A percentile compares a stretch with the other conserved stretches of the same genome.
Conservation (phyloP, 306 rosid species). For the Dalbergia oliveri region DNA sequence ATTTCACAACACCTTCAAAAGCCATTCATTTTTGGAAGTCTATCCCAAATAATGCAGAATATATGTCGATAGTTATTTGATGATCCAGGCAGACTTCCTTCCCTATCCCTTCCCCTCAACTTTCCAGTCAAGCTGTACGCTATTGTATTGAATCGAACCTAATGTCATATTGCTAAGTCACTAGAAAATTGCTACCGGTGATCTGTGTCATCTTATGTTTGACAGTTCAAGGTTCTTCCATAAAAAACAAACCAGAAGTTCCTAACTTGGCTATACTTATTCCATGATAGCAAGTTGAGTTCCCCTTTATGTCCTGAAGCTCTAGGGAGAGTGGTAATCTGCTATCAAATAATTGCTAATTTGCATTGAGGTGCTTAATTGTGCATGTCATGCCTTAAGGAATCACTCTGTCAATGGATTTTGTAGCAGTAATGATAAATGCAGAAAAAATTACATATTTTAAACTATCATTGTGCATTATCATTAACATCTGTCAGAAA, state of each 20-base stretch:
- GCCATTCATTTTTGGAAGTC: too few relatives aligned
- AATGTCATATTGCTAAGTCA: not conserved
- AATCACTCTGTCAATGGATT: conserved; percentile 32
- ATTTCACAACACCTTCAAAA: conserved; percentile 10
- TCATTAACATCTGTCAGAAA: conserved; percentile 16
- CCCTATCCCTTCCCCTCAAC: not conserved
- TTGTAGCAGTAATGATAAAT: conserved; percentile 23
- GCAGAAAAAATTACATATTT: conserved; percentile 32
- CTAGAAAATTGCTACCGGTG: not conserved
- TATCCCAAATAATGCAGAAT: too few relatives aligned
- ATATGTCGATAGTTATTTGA: not conserved
- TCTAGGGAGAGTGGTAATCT: conserved; percentile 8
- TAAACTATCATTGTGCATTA: conserved; percentile 26
- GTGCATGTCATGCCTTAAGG: not conserved
- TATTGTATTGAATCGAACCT: not conserved
- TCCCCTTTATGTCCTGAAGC: not conserved
- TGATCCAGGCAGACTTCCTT: not conserved
- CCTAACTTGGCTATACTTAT: not conserved
- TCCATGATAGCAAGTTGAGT: not conserved
- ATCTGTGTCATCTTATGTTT: not conserved
- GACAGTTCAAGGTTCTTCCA: not conserved
- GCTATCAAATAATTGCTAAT: not conserved
- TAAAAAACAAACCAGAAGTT: conserved; percentile 3
- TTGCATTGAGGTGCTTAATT: conserved; percentile 4
- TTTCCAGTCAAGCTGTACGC: not conserved